Percentiles rank a stretch among this genome's conserved stretches.
These are phyloP conservation scores for Pseudofabraea citricarpa DNA, from an alignment of 2,329 filamentous ascomycete genomes.

Conservation along the genomic window DNA sequence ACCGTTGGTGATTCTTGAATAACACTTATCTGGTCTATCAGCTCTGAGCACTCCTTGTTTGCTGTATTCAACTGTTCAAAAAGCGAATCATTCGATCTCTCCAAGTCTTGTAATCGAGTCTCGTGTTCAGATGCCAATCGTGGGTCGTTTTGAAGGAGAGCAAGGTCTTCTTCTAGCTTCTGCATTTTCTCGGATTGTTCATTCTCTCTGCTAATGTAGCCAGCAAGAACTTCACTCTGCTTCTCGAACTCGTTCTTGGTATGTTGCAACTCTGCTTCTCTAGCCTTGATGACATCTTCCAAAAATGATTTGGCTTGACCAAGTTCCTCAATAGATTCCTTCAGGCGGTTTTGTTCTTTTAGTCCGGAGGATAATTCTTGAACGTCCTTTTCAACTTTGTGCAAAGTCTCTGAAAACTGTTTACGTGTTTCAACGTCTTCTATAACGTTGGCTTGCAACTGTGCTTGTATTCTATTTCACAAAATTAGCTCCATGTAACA, in stretches of 20 bases:
- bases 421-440: too few relatives aligned
- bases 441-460: conserved; percentile 12
- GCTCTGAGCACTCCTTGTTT: conserved; percentile 24
- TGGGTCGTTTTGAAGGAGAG: conserved; percentile 16
- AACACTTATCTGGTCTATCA: conserved; percentile 10
- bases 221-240: too few relatives aligned
- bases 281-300: conserved; percentile 6
- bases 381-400: conserved; percentile 16
- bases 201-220: too few relatives aligned
- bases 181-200: conserved; percentile 15
- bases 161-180: conserved; percentile 14
- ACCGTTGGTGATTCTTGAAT: conserved; percentile 5
- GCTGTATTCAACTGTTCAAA: conserved; percentile 26
- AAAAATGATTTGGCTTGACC: conserved; percentile 15
- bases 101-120: conserved; percentile 15
- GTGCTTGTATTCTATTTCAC: conserved; percentile 7
- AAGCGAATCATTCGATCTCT: conserved; percentile 15
- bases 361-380: conserved; percentile 13
- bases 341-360: conserved; percentile 13
- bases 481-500: not conserved
- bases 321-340: conserved; percentile 16
- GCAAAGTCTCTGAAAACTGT: too few relatives aligned
- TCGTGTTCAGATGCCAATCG: too few relatives aligned
- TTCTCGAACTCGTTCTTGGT: too few relatives aligned
- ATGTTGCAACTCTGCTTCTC: conserved; percentile 10